Percentiles rank a stretch among this genome's conserved stretches.
Conservation (phyloP, 2,329 filamentous ascomycete genomes). For the Fulvia fulva region DNA sequence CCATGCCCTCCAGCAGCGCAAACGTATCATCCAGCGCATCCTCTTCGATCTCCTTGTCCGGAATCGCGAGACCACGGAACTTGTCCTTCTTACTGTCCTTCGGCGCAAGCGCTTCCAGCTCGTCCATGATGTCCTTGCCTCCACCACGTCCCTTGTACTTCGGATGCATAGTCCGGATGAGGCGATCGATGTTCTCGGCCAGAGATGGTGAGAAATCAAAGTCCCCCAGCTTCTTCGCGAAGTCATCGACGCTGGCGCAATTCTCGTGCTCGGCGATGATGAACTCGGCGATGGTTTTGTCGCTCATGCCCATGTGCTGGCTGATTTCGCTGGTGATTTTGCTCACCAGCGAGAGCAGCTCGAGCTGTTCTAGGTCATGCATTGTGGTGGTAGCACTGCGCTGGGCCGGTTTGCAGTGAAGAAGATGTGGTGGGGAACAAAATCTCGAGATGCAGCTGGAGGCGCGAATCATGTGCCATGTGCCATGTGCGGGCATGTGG, state of each 20-base stretch:
- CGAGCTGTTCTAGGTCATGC: constrained; percentile 88
- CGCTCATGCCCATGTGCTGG: constrained; percentile 85
- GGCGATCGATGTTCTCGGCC: constrained; percentile 83
- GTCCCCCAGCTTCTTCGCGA: constrained; percentile 68
- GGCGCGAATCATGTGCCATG: not conserved
- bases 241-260: constrained; percentile 65
- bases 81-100: constrained; percentile 69
- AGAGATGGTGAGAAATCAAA: constrained; percentile 83
- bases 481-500: not conserved
- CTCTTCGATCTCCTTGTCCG: constrained; percentile 62
- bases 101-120: constrained; percentile 10
- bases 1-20: constrained; percentile 81
- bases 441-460: not conserved
- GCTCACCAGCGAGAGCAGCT: constrained; percentile 88
- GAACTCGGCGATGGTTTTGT: constrained; percentile 95
- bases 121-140: constrained; percentile 23
- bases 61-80: constrained; percentile 86
- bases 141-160: constrained; percentile 64
- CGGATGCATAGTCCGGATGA: constrained; percentile 86
- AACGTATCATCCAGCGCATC: constrained; percentile 82
- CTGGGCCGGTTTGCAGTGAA: not conserved
- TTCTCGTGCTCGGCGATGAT: constrained; percentile 85
- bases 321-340: constrained; percentile 92
- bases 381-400: constrained; percentile 46
- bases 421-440: not conserved